A percentile compares a stretch with the other conserved stretches of the same genome.
Conservation (phyloP, 495 filamentous ascomycete species). For the Aspergillus cavernicola region DNA sequence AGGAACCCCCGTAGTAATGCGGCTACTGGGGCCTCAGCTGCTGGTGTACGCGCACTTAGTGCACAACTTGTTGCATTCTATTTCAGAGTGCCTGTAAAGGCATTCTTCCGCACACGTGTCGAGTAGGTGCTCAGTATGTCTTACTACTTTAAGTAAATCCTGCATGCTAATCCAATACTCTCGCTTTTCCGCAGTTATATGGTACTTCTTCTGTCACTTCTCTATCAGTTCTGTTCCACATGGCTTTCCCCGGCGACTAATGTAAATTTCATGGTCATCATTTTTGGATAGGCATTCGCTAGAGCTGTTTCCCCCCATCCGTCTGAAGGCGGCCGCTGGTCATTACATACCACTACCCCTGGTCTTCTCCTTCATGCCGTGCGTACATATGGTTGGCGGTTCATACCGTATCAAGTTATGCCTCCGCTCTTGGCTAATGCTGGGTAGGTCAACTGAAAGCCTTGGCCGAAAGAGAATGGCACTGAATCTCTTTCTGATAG, state of each 20-base stretch:
- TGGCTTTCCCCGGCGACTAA: slow-evolving; percentile 21
- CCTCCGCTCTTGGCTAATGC: slow-evolving; percentile 85
- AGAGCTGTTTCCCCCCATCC: slow-evolving; percentile 63
- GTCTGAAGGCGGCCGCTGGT: slow-evolving; percentile 55
- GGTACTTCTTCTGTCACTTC: slow-evolving; percentile 34
- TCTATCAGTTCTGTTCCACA: neutral
- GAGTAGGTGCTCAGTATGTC: slow-evolving; percentile 56
- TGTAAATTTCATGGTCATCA: slow-evolving; percentile 2
- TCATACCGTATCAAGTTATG: slow-evolving; percentile 83
- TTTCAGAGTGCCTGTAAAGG: slow-evolving; percentile 82
- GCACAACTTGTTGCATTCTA: slow-evolving; percentile 81
- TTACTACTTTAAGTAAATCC: slow-evolving; percentile 1
- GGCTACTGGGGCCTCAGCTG: slow-evolving; percentile 71
- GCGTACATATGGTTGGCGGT: slow-evolving; percentile 74
- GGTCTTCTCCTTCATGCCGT: slow-evolving; percentile 77
- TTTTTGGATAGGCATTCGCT: slow-evolving; percentile 53
- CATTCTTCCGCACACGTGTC: slow-evolving; percentile 83
- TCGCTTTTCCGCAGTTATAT: slow-evolving; percentile 46
- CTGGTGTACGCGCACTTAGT: slow-evolving; percentile 73
- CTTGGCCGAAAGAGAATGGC: neutral
- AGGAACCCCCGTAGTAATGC: slow-evolving; percentile 60
- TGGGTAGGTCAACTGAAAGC: slow-evolving; percentile 33
- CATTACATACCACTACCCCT: slow-evolving; percentile 70
- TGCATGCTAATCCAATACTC: slow-evolving; percentile 20
- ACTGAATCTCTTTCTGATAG: slow-evolving; percentile 29